phyloP scores from a whole-genome alignment of 495 filamentous ascomycete species.

The Mytilinidion resinicola region DNA sequence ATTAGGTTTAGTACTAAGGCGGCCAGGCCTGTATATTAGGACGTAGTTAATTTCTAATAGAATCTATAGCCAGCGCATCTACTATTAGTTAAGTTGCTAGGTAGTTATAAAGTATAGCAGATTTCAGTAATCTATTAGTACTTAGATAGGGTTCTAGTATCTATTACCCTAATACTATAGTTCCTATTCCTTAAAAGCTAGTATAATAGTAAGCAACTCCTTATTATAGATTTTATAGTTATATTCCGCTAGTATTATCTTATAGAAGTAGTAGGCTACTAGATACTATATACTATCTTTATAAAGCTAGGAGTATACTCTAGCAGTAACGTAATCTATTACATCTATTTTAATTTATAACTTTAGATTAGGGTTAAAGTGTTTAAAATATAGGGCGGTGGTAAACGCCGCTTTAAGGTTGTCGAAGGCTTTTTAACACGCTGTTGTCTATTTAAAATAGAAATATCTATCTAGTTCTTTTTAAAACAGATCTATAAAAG shows the following conservation, averaged over 20 bases:
- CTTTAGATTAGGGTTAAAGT: constrained; percentile 23
- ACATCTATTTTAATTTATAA: constrained; percentile 27
- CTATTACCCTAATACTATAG: background rate
- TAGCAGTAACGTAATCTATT: constrained; percentile 20
- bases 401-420: constrained; percentile 32
- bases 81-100: too few species aligned
- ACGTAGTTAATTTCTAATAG: too few species aligned
- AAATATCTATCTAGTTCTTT: too few species aligned
- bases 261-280: constrained; percentile 28
- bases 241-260: constrained; percentile 25
- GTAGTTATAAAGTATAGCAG: too few species aligned
- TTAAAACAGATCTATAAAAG: too few species aligned
- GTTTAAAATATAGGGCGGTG: constrained; percentile 22
- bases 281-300: constrained; percentile 8
- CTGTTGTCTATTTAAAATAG: too few species aligned
- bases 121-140: too few species aligned
- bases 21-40: too few species aligned
- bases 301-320: constrained; percentile 11
- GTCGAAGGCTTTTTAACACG: too few species aligned
- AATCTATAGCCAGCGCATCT: too few species aligned
- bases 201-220: constrained; percentile 36
- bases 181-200: constrained; percentile 18
- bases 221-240: constrained; percentile 34
- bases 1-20: too few species aligned
- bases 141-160: too few species aligned